Evolutionary conservation across 495 filamentous ascomycete species (phyloP).

Genomic region (Penicillium canescens): DNA sequence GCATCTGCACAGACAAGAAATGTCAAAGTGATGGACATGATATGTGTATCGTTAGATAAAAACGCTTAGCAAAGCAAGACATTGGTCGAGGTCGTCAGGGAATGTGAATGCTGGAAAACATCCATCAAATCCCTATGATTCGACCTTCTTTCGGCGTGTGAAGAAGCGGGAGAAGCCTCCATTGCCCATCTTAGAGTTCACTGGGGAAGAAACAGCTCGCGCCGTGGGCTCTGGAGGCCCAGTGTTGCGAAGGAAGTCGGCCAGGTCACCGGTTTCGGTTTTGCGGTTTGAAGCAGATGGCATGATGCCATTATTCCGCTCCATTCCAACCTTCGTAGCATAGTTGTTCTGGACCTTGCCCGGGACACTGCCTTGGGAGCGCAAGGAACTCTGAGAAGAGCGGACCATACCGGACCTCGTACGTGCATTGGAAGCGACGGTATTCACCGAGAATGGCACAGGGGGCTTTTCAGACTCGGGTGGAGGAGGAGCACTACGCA

Average conservation of each 20-base stretch:
- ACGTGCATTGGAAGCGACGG: conserved; percentile 47
- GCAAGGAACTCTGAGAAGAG: conserved; percentile 33
- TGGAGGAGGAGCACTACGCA: conserved; percentile 80
- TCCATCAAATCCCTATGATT: conserved; percentile 19
- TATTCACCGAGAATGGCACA: conserved; percentile 31
- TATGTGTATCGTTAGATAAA: conserved; percentile 31
- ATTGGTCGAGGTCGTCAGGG: conserved; percentile 20
- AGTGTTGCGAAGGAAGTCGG: conserved; percentile 76
- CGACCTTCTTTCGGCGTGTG: conserved; percentile 43
- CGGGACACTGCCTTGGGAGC: conserved; percentile 22
- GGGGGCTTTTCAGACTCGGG: conserved; percentile 56
- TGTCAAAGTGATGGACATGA: conserved; percentile 27
- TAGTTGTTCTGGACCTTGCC: conserved; percentile 34
- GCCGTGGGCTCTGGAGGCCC: conserved; percentile 59
- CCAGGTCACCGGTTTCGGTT: conserved; percentile 68
- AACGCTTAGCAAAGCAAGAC: conserved; percentile 38
- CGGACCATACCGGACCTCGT: conserved; percentile 65
- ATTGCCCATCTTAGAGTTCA: conserved; percentile 26
- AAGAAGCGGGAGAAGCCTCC: conserved; percentile 42
- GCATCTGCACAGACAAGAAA: conserved; percentile 7
- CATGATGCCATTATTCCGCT: conserved; percentile 33
- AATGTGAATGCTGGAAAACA: too few relatives aligned
- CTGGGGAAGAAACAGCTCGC: conserved; percentile 11
- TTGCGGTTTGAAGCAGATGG: conserved; percentile 29
- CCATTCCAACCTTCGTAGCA: conserved; percentile 38